Evolutionary conservation across 306 rosid genomes (phyloP).

Genomic region (Acacia melanoxylon): DNA sequence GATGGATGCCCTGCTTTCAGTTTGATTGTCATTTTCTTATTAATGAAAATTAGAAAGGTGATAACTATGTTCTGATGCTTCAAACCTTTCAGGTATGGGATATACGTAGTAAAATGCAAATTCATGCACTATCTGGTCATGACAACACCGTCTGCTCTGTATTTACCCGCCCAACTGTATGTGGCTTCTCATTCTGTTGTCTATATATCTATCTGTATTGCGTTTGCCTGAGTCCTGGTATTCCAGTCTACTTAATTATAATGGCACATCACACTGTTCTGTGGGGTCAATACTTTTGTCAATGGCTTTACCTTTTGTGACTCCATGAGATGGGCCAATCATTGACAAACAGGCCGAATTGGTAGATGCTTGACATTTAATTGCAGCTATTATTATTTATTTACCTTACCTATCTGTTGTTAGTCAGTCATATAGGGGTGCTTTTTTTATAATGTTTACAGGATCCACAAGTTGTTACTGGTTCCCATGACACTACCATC

Average conservation of each 20-base stretch:
- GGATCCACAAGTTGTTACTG: conserved; percentile 99
- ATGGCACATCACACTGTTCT: not conserved
- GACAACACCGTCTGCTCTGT: conserved; percentile 98
- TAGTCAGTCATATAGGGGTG: not conserved
- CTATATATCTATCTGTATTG: conserved; percentile 17
- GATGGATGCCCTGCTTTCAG: conserved; percentile 19
- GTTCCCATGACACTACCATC: conserved; percentile 93
- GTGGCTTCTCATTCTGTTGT: conserved; percentile 28
- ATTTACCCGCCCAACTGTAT: conserved; percentile 87
- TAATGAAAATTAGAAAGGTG: conserved; percentile 17
- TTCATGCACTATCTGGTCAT: conserved; percentile 89
- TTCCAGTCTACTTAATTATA: not conserved
- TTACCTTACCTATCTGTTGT: not conserved
- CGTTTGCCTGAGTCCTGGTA: not conserved
- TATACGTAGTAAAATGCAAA: conserved; percentile 93
- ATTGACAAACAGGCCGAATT: conserved; percentile 9
- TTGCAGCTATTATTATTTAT: conserved; percentile 16
- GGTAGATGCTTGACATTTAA: conserved; percentile 15
- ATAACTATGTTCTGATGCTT: conserved; percentile 25
- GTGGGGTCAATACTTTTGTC: conserved; percentile 15
- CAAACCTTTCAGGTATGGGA: conserved; percentile 88
- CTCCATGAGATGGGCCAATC: conserved; percentile 11
- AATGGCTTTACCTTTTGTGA: not conserved
- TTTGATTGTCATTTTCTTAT: not conserved
- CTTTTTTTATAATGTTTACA: conserved; percentile 35